A percentile compares a stretch with the other conserved stretches of the same genome.
These are phyloP conservation scores for Cyclocybe aegerita DNA, from an alignment of 768 basidiomycete genomes.

Conservation along the genomic window DNA sequence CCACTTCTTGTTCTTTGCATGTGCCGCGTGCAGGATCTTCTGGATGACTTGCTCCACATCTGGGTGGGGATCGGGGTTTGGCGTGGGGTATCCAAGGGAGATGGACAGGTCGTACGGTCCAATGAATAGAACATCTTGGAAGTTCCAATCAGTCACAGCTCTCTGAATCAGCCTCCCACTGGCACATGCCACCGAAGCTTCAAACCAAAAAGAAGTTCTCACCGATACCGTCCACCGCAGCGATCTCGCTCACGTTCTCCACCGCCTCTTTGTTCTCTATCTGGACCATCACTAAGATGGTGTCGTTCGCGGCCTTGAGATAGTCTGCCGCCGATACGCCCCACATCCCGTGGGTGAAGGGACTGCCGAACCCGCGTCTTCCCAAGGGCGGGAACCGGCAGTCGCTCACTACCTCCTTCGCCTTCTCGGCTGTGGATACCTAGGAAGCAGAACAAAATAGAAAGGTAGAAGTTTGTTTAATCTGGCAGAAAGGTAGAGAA, in stretches of 20 bases:
- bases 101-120: constrained; percentile 72
- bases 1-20: constrained; percentile 66
- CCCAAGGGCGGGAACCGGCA: constrained; percentile 63
- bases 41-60: constrained; percentile 63
- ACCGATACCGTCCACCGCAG: constrained; percentile 63
- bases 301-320: constrained; percentile 52
- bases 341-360: constrained; percentile 62
- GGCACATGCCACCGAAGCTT: background rate
- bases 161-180: no score
- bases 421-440: constrained; percentile 60
- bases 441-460: constrained; percentile 13
- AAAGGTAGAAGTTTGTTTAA: background rate
- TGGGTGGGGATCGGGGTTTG: constrained; percentile 64
- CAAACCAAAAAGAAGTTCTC: constrained; percentile 13
- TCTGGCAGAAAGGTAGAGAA: background rate
- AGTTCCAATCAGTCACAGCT: constrained; percentile 21
- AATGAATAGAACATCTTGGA: constrained; percentile 49
- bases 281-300: constrained; percentile 59
- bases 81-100: constrained; percentile 56
- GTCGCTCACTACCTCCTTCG: constrained; percentile 53
- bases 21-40: constrained; percentile 45
- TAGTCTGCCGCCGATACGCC: constrained; percentile 52
- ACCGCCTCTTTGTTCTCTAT: constrained; percentile 66
- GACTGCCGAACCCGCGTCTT: constrained; percentile 63
- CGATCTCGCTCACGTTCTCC: constrained; percentile 58